Conservation (phyloP, 495 filamentous ascomycete genomes). For the Oidiodendron maius region DNA sequence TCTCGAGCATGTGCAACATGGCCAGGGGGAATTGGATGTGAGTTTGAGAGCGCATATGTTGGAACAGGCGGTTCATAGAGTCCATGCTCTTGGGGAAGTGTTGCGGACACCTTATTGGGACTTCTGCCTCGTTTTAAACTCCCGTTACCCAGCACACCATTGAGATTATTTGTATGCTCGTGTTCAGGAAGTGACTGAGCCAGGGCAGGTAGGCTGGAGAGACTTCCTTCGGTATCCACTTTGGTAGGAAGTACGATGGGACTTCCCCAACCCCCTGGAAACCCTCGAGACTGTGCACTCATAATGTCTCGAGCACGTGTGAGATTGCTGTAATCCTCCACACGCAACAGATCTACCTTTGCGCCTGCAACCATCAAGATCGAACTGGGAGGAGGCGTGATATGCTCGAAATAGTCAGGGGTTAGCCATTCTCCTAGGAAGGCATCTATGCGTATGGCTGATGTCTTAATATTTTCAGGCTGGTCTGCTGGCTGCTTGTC, state of each 20-base stretch:
- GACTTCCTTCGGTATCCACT: slow-evolving; percentile 17
- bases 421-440: slow-evolving; percentile 95
- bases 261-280: slow-evolving; percentile 59
- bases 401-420: slow-evolving; percentile 85
- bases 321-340: slow-evolving; percentile 54
- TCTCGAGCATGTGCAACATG: slow-evolving; percentile 92
- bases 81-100: slow-evolving; percentile 10
- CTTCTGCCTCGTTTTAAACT: slow-evolving; percentile 8
- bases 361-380: slow-evolving; percentile 80
- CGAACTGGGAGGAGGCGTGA: slow-evolving; percentile 82
- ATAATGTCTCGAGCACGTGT: slow-evolving; percentile 27
- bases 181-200: slow-evolving; percentile 29
- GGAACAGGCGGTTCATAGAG: slow-evolving; percentile 72
- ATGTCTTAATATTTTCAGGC: slow-evolving; percentile 35
- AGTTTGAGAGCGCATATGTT: slow-evolving; percentile 73
- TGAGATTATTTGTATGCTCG: slow-evolving; percentile 38
- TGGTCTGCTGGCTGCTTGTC: slow-evolving; percentile 10
- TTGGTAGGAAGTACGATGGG: slow-evolving; percentile 15
- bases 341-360: slow-evolving; percentile 75
- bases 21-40: slow-evolving; percentile 75
- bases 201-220: slow-evolving; percentile 15
- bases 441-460: slow-evolving; percentile 74
- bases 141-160: slow-evolving; percentile 17
- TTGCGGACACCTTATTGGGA: neutral
- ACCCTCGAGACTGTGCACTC: slow-evolving; percentile 36